Evolutionary conservation across 2,329 filamentous ascomycete genomes (phyloP).

Genomic region (Alternaria sp.): DNA sequence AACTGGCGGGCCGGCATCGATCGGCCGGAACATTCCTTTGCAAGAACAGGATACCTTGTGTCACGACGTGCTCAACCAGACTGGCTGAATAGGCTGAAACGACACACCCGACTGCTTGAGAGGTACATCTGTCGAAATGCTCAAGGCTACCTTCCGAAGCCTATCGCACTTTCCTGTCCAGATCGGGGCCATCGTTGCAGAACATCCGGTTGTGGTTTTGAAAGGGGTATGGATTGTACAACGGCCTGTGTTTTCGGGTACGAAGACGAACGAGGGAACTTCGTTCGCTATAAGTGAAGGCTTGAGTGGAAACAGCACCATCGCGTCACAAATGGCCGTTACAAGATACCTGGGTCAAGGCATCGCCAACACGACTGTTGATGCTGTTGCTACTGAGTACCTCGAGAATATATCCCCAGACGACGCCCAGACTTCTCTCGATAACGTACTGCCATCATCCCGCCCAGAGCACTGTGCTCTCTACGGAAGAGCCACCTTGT

Average conservation of each 20-base stretch:
- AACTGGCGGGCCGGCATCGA: background rate
- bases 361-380: background rate
- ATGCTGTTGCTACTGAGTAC: background rate
- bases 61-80: constrained; percentile 11
- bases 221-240: constrained; percentile 63
- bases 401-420: background rate
- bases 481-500: background rate
- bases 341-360: background rate
- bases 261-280: constrained; percentile 68
- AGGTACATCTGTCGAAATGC: background rate
- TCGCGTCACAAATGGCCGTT: background rate
- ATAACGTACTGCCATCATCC: background rate
- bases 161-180: background rate
- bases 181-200: background rate
- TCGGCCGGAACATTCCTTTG: constrained; percentile 8
- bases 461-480: background rate
- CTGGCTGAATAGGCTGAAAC: constrained; percentile 7
- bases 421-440: background rate
- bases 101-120: constrained; percentile 14
- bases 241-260: constrained; percentile 67
- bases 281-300: constrained; percentile 1
- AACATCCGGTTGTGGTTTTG: constrained; percentile 32
- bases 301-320: background rate
- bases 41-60: constrained; percentile 16
- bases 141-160: background rate